Base-by-base conservation (phyloP, 768 basidiomycete genomes). In the Leucocoprinus sp. region DNA sequence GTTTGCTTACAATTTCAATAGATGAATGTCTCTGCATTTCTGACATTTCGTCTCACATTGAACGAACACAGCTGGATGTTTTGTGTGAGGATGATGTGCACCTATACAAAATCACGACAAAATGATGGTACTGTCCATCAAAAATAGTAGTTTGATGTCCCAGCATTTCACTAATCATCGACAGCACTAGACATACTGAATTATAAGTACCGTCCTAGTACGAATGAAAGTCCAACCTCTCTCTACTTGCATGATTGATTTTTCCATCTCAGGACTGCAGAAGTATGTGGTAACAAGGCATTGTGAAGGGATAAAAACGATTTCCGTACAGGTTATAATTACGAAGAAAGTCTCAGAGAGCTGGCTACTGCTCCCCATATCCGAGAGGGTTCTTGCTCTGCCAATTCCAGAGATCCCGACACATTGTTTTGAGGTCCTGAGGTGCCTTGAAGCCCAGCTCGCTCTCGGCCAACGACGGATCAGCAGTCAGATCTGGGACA, bases 401-500 rank as follows among this genome's bases (percentile, higher is more conserved):
- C 91, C 93, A 99, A 67, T 93, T 93, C 96, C 96, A 98, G 55
- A 96, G 70, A 64, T 99, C 96, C 45, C 78, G 71, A 64, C 96
- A 98, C 91, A 98, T 98, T 45, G 82, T 82, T 51, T 92, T 84
- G 36, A 99, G 73, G 55, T 81, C 73, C 57, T 80, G 74, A 21
- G 74, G 70, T 9, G 95, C 95, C 50, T 78, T 76, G 75, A 97
- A 99, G 5, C 90, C 90, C 23, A 99, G 82, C 62, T 98, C 95
- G 59, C 79, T 79, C 68, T 93, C 80, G 0, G 96, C 96, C 17
- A 98, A 74, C 5, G 82, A 54, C 0, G 96, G 95, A 62, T 99
- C 85, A 2, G 95, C 96, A 6, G 92, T 96, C 38, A 99, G 74
- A 59, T 97, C 92, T 1, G 96, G 95, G 0, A 98, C 96, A 59